Evolutionary conservation across 345 rosid species (phyloP).

Genomic region (Corymbia maculata): DNA sequence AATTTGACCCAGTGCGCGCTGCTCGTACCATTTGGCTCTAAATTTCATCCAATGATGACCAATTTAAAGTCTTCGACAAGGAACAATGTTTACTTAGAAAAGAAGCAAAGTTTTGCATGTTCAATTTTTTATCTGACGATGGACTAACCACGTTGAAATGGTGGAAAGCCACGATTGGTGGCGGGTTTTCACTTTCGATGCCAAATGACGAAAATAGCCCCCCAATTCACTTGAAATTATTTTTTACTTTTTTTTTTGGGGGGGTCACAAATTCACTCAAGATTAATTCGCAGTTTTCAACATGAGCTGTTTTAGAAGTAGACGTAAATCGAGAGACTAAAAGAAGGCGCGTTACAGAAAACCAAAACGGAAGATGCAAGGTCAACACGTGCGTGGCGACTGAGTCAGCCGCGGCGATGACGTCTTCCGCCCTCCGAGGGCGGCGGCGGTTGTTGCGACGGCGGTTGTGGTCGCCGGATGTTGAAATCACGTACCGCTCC

Average conservation of each 20-base stretch:
- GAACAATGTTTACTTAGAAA: not conserved
- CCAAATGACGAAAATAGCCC: not conserved
- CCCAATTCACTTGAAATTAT: not conserved
- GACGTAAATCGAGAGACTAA: not conserved
- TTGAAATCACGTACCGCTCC: not conserved
- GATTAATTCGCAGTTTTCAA: too few relatives aligned
- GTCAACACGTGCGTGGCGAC: not conserved
- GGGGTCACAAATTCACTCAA: not conserved
- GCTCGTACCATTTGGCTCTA: not conserved
- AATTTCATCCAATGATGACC: not conserved
- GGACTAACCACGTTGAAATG: rapidly evolving
- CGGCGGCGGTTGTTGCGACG: not conserved
- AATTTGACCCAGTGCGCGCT: rapidly evolving
- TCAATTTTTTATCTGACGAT: rapidly evolving
- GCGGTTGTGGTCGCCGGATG: not conserved
- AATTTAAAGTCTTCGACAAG: not conserved
- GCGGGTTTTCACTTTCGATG: not conserved
- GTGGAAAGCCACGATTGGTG: rapidly evolving
- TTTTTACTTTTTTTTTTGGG: not conserved
- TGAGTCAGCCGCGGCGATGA: not conserved
- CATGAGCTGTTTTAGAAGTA: too few relatives aligned
- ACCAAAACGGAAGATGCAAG: not conserved
- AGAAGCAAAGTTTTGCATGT: not conserved
- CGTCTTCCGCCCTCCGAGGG: not conserved
- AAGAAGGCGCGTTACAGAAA: too few relatives aligned